phyloP scores from a whole-genome alignment of 2,329 filamentous ascomycete genomes.

The Diaporthe sp. region DNA sequence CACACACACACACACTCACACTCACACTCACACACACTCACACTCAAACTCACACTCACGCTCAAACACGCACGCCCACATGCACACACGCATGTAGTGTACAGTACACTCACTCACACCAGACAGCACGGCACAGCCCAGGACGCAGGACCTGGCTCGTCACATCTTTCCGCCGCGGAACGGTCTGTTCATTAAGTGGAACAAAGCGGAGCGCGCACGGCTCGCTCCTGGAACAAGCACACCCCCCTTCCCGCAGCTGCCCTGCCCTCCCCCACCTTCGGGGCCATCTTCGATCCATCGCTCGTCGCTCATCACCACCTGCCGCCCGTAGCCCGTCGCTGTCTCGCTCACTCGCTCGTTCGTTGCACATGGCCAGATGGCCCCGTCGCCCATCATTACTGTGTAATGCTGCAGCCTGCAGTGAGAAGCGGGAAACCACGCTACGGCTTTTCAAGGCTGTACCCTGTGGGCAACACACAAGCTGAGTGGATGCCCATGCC shows the following conservation, averaged over 20 bases:
- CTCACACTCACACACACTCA: not conserved
- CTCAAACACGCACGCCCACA: not conserved
- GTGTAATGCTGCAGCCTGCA: slow-evolving; percentile 24
- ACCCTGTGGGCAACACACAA: slow-evolving; percentile 13
- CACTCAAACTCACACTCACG: not conserved
- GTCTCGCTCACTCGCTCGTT: not conserved
- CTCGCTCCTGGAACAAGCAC: slow-evolving; percentile 21
- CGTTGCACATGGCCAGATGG: slow-evolving; percentile 11
- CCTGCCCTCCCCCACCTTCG: slow-evolving; percentile 6
- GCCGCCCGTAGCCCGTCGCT: not conserved
- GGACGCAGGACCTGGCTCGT: slow-evolving; percentile 16
- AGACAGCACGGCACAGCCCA: not conserved
- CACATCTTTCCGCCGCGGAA: slow-evolving; percentile 27
- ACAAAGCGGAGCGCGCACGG: slow-evolving; percentile 25
- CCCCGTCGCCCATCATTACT: slow-evolving; percentile 2
- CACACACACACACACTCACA: not conserved
- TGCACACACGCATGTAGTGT: not conserved
- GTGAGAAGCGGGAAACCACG: not conserved
- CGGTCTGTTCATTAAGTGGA: slow-evolving; percentile 22
- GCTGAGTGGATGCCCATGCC: slow-evolving; percentile 23
- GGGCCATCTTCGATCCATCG: slow-evolving; percentile 30
- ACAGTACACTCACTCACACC: not conserved
- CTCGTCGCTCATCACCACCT: slow-evolving; percentile 22
- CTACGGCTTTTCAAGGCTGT: slow-evolving; percentile 10
- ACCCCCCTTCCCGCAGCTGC: not conserved